Conservation (phyloP, 208 protist genomes). For the Crithidia brevicula region DNA sequence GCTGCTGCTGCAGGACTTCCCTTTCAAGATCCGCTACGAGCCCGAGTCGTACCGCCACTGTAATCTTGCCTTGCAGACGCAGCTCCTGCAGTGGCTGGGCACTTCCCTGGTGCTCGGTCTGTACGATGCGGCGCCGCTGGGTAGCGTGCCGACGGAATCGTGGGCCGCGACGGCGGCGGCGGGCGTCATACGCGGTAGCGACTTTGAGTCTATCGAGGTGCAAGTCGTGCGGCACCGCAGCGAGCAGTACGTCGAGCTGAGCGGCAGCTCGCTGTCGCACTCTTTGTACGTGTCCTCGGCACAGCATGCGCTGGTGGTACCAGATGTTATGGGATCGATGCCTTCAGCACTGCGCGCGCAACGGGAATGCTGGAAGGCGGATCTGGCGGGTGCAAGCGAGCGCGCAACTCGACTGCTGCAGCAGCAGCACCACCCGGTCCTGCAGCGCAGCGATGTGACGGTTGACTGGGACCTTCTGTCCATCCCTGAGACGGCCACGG, state of each 20-base stretch:
- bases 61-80: constrained; percentile 51
- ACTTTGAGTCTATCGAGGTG: constrained; percentile 66
- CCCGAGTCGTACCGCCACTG: constrained; percentile 43
- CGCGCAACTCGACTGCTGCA: constrained; percentile 47
- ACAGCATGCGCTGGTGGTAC: constrained; percentile 44
- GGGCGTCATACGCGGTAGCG: neutral
- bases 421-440: constrained; percentile 51
- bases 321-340: constrained; percentile 42
- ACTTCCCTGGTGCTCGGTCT: constrained; percentile 67
- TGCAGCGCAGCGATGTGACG: constrained; percentile 44
- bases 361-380: constrained; percentile 27
- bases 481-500: constrained; percentile 2
- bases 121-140: constrained; percentile 39
- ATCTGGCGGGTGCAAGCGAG: constrained; percentile 33
- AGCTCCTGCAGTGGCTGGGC: constrained; percentile 76
- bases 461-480: constrained; percentile 55
- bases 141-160: constrained; percentile 9
- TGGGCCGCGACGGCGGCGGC: constrained; percentile 9
- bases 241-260: constrained; percentile 47
- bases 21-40: constrained; percentile 65
- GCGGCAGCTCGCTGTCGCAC: constrained; percentile 44
- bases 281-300: constrained; percentile 63
- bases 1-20: constrained; percentile 53
- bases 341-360: constrained; percentile 21
- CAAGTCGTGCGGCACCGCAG: constrained; percentile 53